A percentile compares a stretch with the other conserved stretches of the same genome.
phyloP scores from a whole-genome alignment of 805 yeast species.

The Cyberlindnera xishuangbannaensis region DNA sequence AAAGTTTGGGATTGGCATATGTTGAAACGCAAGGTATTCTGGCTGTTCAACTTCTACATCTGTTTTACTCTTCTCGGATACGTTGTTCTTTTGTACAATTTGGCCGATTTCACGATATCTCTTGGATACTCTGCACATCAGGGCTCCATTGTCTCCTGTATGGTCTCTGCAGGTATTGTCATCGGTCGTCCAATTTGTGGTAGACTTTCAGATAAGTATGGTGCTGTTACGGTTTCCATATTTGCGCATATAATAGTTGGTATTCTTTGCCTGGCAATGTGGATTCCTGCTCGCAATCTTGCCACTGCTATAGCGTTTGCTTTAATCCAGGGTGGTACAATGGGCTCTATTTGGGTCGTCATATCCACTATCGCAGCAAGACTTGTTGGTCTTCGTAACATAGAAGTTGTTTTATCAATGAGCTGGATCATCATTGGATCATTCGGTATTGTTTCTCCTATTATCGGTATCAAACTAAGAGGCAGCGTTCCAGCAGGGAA shows the following conservation, averaged over 20 bases:
- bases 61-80: conserved; percentile 53
- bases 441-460: conserved; percentile 51
- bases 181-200: conserved; percentile 56
- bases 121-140: conserved; percentile 50
- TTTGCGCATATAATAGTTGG: conserved; percentile 34
- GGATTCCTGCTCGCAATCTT: conserved; percentile 52
- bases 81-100: conserved; percentile 50
- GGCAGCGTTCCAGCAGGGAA: conserved; percentile 24
- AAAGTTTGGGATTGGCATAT: conserved; percentile 37
- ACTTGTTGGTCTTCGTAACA: conserved; percentile 46
- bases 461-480: conserved; percentile 51
- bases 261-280: conserved; percentile 41
- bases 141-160: conserved; percentile 54
- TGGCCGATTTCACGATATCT: conserved; percentile 55
- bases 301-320: conserved; percentile 52
- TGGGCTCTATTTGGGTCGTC: conserved; percentile 60
- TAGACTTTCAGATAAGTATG: conserved; percentile 41
- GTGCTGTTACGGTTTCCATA: conserved; percentile 43
- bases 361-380: conserved; percentile 46
- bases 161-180: conserved; percentile 52
- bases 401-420: conserved; percentile 45
- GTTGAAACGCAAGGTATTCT: conserved; percentile 35
- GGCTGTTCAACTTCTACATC: conserved; percentile 36
- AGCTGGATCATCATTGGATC: conserved; percentile 48
- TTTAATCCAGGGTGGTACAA: conserved; percentile 45